A percentile compares a stretch with the other conserved stretches of the same genome.
Conservation (phyloP, 768 basidiomycete genomes). For the Termitomyces sp. region DNA sequence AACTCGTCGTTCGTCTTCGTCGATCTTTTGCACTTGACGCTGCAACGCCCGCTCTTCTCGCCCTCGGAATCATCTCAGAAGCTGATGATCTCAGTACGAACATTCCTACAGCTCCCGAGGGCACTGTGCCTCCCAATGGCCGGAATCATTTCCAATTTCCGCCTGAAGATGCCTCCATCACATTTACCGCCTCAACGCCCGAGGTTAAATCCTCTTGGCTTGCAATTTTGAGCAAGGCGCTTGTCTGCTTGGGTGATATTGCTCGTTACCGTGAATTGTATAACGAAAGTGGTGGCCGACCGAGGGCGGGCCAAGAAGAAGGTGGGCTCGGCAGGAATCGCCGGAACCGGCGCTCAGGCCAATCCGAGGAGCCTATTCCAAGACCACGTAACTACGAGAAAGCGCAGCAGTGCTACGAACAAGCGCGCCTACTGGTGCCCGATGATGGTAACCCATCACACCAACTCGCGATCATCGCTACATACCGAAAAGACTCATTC, state of each 20-base stretch:
- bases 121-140: slow-evolving; percentile 28
- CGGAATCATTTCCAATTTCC: slow-evolving; percentile 68
- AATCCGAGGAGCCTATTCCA: slow-evolving; percentile 41
- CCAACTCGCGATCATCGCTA: slow-evolving; percentile 90
- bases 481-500: slow-evolving; percentile 83
- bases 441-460: slow-evolving; percentile 93
- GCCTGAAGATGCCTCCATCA: slow-evolving; percentile 41
- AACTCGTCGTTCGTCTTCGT: slow-evolving; percentile 71
- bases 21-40: slow-evolving; percentile 69
- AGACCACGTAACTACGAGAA: slow-evolving; percentile 68
- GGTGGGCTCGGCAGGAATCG: slow-evolving; percentile 36
- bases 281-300: slow-evolving; percentile 64
- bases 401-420: slow-evolving; percentile 80
- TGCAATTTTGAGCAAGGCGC: slow-evolving; percentile 78
- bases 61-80: slow-evolving; percentile 50
- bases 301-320: slow-evolving; percentile 68
- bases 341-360: slow-evolving; percentile 47
- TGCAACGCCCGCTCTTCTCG: slow-evolving; percentile 51
- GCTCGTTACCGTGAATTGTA: slow-evolving; percentile 92
- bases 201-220: slow-evolving; percentile 62
- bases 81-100: slow-evolving; percentile 28
- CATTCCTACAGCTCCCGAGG: slow-evolving; percentile 15
- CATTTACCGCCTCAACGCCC: slow-evolving; percentile 35
- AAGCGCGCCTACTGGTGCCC: slow-evolving; percentile 78
- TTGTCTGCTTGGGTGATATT: slow-evolving; percentile 92